Evolutionary conservation across 1,284 basidiomycete genomes (phyloP), one percentile per base, ranked within the genome.

Genomic region (Rhodotorula mucilaginosa): DNA sequence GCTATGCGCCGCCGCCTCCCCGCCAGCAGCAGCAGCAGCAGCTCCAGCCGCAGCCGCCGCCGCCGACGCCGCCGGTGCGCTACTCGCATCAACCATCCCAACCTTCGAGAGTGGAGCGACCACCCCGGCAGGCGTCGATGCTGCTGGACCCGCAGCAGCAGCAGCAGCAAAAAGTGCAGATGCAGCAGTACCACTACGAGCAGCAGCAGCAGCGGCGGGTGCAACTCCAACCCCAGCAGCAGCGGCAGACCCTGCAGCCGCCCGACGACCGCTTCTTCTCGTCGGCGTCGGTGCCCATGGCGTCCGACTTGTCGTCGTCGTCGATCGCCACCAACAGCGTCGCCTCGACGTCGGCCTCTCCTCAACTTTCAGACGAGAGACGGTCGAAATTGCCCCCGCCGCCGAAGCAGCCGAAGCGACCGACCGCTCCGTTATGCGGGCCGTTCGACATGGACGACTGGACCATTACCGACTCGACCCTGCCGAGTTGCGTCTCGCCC

Each of bases 401-500:
- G 34, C 34, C 34, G 34, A 34, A 34, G 34, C 34, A 34, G 34
- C 34, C 64, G 48, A 18, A 29, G 3, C 62, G 44, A n/a, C 60
- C 29, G 29, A 44, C 39, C 29, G n/a, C 58, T 19, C 57, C n/a
- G 26, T 29, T 56, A 18, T 56, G 61, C 6, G 8, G 56, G 12
- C 49, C 61, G 18, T 44, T 63, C 26, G 61, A 58, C 48, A 21
- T 34, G 29, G 57, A 56, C 34, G 67, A 68, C 48, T 68, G 61
- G 58, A n/a, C 58, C 51, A 58, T 34, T 19, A 26, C 51, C 7
- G 16, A 57, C 39, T n/a, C 63, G 19, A 57, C 54, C n/a, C 39
- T 56, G n/a, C 54, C 63, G 21, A 12, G 29, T 2, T 56, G 58
- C 34, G 67, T 68, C 61, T 68, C 67, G 19, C 67, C 67, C 21